Percentiles rank a stretch among this genome's conserved stretches.
phyloP scores from a whole-genome alignment of 2,329 filamentous ascomycete species.

The Harringtonia lauricola region DNA sequence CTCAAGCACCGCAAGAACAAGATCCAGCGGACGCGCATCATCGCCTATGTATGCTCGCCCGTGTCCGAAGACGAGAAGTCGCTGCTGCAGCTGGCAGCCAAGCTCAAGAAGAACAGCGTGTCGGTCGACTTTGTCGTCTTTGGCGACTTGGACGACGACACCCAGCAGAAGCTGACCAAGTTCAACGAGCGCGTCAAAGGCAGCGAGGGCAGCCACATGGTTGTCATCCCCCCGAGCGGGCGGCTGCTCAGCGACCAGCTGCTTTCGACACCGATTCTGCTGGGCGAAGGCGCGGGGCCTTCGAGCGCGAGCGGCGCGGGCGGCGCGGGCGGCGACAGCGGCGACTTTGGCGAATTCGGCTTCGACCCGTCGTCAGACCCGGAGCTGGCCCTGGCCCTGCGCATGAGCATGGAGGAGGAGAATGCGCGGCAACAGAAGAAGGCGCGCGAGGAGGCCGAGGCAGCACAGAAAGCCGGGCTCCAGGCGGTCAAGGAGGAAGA shows the following conservation, averaged over 20 bases:
- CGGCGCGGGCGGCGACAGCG: slow-evolving; percentile 44
- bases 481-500: slow-evolving; percentile 75
- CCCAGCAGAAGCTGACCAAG: slow-evolving; percentile 80
- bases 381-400: slow-evolving; percentile 83
- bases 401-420: slow-evolving; percentile 98
- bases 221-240: slow-evolving; percentile 80
- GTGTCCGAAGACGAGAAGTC: slow-evolving; percentile 83
- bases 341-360: slow-evolving; percentile 67
- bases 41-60: slow-evolving; percentile 92
- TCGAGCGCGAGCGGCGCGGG: slow-evolving; percentile 45
- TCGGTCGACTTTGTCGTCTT: slow-evolving; percentile 93
- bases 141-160: slow-evolving; percentile 82
- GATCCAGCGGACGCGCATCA: slow-evolving; percentile 89
- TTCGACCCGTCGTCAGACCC: slow-evolving; percentile 89
- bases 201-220: slow-evolving; percentile 81
- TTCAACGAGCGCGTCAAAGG: slow-evolving; percentile 93
- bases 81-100: slow-evolving; percentile 81
- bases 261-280: slow-evolving; percentile 78
- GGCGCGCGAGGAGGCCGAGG: slow-evolving; percentile 63
- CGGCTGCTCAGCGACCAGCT: slow-evolving; percentile 90
- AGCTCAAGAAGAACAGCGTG: slow-evolving; percentile 97
- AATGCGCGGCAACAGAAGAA: slow-evolving; percentile 85
- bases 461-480: slow-evolving; percentile 32
- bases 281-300: slow-evolving; percentile 61
- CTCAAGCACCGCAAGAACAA: slow-evolving; percentile 98